Percentiles rank a stretch among this genome's conserved stretches.
Evolutionary conservation across 768 basidiomycete species (phyloP).

Genomic region (Candolleomyces eurysporus): DNA sequence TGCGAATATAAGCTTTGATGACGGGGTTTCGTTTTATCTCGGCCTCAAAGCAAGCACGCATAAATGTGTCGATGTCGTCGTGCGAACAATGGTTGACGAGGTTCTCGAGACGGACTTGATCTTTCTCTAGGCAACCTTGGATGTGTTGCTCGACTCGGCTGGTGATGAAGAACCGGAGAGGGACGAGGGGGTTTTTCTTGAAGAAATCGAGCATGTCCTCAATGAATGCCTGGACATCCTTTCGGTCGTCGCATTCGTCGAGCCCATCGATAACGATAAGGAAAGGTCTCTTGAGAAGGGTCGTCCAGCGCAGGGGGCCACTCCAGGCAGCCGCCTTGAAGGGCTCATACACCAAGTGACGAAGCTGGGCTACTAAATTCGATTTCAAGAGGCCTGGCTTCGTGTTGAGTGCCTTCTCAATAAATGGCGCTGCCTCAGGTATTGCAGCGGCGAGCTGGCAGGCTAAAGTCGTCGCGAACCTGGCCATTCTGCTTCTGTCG

Average conservation of each 20-base stretch:
- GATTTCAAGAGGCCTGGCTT: conserved; percentile 6
- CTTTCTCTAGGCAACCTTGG: neutral
- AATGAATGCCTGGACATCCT: conserved; percentile 8
- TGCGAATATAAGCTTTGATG: neutral
- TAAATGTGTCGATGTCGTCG: neutral
- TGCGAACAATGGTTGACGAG: neutral
- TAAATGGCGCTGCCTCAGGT: neutral
- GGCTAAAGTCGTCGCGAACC: conserved; percentile 13
- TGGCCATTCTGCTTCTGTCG: neutral
- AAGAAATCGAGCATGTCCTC: neutral
- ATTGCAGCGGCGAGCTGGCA: conserved; percentile 13
- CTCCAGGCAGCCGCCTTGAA: neutral
- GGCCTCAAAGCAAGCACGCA: neutral
- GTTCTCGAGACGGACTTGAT: neutral
- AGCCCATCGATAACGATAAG: conserved; percentile 17
- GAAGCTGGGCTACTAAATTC: conserved; percentile 4
- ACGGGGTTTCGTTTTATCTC: neutral
- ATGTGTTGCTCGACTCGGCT: neutral
- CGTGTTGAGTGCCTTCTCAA: neutral
- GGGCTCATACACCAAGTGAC: conserved; percentile 10
- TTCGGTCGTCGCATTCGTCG: conserved; percentile 14
- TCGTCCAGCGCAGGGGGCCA: neutral
- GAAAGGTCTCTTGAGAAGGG: neutral
- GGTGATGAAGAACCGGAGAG: neutral
- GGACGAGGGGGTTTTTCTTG: neutral